Percentiles rank a stretch among this genome's conserved stretches.
phyloP scores from a whole-genome alignment of 2,329 filamentous ascomycete species.

The Sporothrix dimorphospora region DNA sequence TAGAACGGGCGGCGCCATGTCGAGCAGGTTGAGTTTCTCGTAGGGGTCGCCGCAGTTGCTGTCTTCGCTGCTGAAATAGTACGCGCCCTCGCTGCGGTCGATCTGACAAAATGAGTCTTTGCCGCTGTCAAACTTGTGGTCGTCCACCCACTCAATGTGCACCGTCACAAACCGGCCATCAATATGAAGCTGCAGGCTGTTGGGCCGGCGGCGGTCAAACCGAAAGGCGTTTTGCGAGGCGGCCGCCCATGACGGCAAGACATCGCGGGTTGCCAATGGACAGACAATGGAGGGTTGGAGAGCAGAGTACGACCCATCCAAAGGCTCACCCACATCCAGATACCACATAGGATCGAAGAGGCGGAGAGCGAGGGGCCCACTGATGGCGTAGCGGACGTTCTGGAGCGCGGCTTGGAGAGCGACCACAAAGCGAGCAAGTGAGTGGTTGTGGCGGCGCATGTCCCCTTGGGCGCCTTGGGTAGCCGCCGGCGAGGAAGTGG shows the following conservation, averaged over 20 bases:
- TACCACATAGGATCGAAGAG: not conserved
- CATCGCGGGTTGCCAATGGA: conserved; percentile 42
- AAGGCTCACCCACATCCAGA: not conserved
- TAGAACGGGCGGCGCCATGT: not conserved
- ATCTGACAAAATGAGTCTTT: not conserved
- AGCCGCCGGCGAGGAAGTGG: not conserved
- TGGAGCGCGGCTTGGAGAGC: conserved; percentile 46
- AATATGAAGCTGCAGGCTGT: conserved; percentile 41
- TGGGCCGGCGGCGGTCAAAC: conserved; percentile 38
- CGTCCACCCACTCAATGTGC: conserved; percentile 43
- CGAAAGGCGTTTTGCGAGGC: conserved; percentile 40
- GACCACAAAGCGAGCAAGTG: conserved; percentile 44
- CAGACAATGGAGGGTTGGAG: conserved; percentile 43
- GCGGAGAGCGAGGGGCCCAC: conserved; percentile 49
- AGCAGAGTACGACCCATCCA: not conserved
- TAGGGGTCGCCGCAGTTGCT: not conserved
- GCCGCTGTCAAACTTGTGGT: conserved; percentile 21
- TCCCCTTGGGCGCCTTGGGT: not conserved
- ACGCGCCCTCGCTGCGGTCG: not conserved
- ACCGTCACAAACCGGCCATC: conserved; percentile 42
- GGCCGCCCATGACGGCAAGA: conserved; percentile 48
- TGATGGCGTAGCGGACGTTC: conserved; percentile 52
- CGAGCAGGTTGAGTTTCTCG: not conserved
- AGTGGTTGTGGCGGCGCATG: not conserved
- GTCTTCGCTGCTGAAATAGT: not conserved